phyloP scores from a whole-genome alignment of 345 rosid species.

The Populus nigra region DNA sequence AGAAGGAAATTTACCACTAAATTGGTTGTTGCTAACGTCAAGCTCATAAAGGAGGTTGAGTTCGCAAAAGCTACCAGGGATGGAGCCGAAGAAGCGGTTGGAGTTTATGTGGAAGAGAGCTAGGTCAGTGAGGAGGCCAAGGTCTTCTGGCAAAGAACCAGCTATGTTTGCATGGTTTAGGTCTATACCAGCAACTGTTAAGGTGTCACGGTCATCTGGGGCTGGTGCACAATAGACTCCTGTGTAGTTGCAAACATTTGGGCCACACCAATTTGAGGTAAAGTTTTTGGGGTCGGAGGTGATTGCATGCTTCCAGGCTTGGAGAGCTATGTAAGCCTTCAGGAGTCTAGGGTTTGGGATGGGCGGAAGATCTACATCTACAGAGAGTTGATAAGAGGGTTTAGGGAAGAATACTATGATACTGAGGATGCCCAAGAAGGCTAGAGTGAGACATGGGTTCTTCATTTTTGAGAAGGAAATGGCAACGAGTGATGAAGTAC shows the following conservation, averaged over 20 bases:
- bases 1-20: constrained; percentile 59
- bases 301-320: constrained; percentile 70
- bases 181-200: constrained; percentile 83
- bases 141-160: constrained; percentile 62
- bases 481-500: not conserved
- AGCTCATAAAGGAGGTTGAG: constrained; percentile 62
- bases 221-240: constrained; percentile 82
- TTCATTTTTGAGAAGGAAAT: constrained; percentile 22
- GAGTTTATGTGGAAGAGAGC: constrained; percentile 77
- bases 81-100: constrained; percentile 58
- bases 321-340: constrained; percentile 65
- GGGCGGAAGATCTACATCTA: constrained; percentile 9
- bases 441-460: not conserved
- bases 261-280: constrained; percentile 73
- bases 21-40: constrained; percentile 73
- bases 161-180: constrained; percentile 67
- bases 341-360: constrained; percentile 59
- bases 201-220: constrained; percentile 43
- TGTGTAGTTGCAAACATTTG: constrained; percentile 79
- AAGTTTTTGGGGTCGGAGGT: constrained; percentile 64
- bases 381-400: constrained; percentile 30
- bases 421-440: constrained; percentile 24
- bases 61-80: constrained; percentile 47
- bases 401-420: constrained; percentile 20
- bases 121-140: constrained; percentile 71